These are phyloP conservation scores for Diaporthe nobilis DNA, from an alignment of 2,329 filamentous ascomycete species.

Conservation along the genomic window DNA sequence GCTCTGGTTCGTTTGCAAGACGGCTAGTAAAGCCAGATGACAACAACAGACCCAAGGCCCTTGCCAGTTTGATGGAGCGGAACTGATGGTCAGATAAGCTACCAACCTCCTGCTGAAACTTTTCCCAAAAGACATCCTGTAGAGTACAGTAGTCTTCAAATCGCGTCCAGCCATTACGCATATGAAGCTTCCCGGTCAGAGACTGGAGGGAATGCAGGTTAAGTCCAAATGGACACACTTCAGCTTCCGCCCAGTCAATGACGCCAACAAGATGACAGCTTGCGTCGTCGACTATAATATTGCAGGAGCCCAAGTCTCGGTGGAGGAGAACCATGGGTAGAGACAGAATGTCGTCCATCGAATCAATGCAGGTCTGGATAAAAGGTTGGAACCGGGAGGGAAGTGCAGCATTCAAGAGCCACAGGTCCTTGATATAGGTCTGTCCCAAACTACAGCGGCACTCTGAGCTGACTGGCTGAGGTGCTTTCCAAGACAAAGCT, in stretches of 20 bases:
- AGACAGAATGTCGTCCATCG: not conserved
- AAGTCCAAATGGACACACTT: slow-evolving; percentile 1
- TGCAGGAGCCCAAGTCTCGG: not conserved
- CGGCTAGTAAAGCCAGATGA: not conserved
- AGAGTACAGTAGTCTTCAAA: not conserved
- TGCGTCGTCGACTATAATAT: not conserved
- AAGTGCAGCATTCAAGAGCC: not conserved
- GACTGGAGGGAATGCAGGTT: not conserved
- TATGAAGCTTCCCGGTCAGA: not conserved
- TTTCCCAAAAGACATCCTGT: not conserved
- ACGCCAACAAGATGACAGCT: not conserved
- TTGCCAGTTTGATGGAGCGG: not conserved
- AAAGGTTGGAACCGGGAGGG: not conserved
- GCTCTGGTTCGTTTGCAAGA: not conserved
- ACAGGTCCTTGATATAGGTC: not conserved
- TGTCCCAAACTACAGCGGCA: not conserved
- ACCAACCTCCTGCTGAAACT: not conserved
- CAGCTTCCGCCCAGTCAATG: slow-evolving; percentile 7
- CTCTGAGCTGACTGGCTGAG: not conserved
- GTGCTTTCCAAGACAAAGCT: not conserved
- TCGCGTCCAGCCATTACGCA: not conserved
- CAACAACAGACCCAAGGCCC: not conserved
- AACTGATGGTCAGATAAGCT: not conserved
- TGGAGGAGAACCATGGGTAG: not conserved
- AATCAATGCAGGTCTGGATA: not conserved